Conservation (phyloP, 2,329 filamentous ascomycete genomes). For the Trichoderma hamatum region DNA sequence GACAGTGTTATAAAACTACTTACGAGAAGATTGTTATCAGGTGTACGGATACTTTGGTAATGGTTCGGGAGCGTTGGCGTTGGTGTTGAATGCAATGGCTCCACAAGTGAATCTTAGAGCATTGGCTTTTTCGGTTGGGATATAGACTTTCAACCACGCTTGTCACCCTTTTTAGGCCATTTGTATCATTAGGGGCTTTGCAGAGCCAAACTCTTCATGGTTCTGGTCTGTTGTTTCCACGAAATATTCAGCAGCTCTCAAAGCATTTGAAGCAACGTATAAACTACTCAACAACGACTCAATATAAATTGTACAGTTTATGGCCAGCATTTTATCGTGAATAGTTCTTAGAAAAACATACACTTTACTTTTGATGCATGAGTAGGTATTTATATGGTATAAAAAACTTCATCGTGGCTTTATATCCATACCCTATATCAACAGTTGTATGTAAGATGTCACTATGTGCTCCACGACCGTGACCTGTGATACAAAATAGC, state of each 20-base stretch:
- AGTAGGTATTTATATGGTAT: background rate
- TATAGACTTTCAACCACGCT: background rate
- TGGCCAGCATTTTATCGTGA: too few relatives aligned
- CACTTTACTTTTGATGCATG: background rate
- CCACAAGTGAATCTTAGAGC: background rate
- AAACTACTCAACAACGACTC: too few relatives aligned
- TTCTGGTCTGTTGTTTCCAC: too few relatives aligned
- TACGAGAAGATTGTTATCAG: background rate
- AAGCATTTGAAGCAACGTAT: too few relatives aligned
- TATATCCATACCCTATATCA: background rate
- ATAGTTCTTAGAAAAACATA: background rate
- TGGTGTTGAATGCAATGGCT: background rate
- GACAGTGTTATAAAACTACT: background rate
- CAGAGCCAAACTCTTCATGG: too few relatives aligned
- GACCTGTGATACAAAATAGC: accelerated
- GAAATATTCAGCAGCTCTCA: too few relatives aligned
- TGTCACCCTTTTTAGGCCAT: background rate
- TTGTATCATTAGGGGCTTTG: too few relatives aligned
- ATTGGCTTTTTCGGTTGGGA: background rate
- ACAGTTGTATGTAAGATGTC: background rate
- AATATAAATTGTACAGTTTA: too few relatives aligned
- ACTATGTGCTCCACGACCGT: background rate
- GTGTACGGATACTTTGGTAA: background rate
- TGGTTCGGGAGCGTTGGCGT: background rate
- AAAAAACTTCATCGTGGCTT: background rate